Base-by-base conservation (phyloP, 345 rosid species). In the Viola odorata region DNA sequence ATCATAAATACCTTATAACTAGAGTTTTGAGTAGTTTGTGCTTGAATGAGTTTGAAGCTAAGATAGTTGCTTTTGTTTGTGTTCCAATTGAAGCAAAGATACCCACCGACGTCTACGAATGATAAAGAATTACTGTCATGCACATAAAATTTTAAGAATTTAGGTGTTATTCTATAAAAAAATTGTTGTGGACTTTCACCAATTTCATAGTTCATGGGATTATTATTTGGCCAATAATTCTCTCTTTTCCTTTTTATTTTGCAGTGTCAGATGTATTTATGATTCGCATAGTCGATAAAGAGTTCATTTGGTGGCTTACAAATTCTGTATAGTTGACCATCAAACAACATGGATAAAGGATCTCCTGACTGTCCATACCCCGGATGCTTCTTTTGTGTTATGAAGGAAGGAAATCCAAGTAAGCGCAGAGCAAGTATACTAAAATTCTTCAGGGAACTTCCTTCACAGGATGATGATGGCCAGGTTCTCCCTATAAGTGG, bases 401-500 rank as follows among this genome's bases (percentile, higher is more conserved):
- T 94, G 99, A 94, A 91, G 82, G 99, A 95, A 87, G 99, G 96
- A 53, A 91, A 95, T 67, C 97, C 97, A 0, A 91, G 82, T 53
- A 95, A 91, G 79, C 86, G 99, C 50, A 78, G 97, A 71, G 89
- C 89, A 0, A 85, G 96, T 70, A 91, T 91, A 64, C 70, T 85
- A 74, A 95, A 91, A 73, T 95, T 91, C 81, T 95, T 95, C 61
- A 70, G 95, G 47, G 99, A 95, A 64, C 91, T 94, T 69, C 97
- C 97, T 75, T 84, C 89, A 23, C 96, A 88, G 61, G 97, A 94
- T 69, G 96, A 86, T 61, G 95, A 94, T 70, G 97, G 94, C 51
- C 99, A 91, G 74, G 99, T 95, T 62, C 94, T 95, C 58, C 96
- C 99, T 12, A 91, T 95, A 59, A 95, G 99, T 63, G 99, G 99